Conservation (phyloP, 768 basidiomycete genomes). For the Podaxis mareebaensis region DNA sequence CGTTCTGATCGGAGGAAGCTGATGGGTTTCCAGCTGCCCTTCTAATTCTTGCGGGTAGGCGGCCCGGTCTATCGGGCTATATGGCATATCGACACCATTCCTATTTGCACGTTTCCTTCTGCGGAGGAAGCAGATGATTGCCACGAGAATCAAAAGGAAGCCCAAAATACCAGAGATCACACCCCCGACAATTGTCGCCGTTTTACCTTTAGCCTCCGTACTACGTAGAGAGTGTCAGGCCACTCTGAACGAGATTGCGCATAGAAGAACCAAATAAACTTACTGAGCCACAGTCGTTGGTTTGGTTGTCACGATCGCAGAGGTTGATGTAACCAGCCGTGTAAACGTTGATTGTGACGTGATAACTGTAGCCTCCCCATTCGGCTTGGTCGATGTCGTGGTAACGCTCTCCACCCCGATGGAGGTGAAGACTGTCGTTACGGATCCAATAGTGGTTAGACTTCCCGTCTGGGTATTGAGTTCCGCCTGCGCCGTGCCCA, state of each 20-base stretch:
- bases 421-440: background rate
- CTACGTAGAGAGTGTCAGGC: background rate
- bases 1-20: background rate
- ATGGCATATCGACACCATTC: background rate
- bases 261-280: background rate
- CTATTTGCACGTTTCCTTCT: conserved; percentile 3
- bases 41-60: background rate
- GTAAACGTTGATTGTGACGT: background rate
- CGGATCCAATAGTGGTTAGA: background rate
- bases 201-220: background rate
- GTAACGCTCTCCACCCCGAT: background rate
- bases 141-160: background rate
- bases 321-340: background rate
- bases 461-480: background rate
- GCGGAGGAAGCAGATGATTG: conserved; percentile 1
- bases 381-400: background rate
- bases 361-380: background rate
- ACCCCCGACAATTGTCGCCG: conserved; percentile 3
- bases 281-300: conserved; percentile 2
- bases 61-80: background rate
- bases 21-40: background rate
- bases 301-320: background rate
- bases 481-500: background rate
- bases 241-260: background rate
- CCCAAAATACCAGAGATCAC: conserved; percentile 6